Evolutionary conservation across 2,329 filamentous ascomycete species (phyloP), one percentile per base, ranked within the genome.

Genomic region (Hypomyces perniciosus): DNA sequence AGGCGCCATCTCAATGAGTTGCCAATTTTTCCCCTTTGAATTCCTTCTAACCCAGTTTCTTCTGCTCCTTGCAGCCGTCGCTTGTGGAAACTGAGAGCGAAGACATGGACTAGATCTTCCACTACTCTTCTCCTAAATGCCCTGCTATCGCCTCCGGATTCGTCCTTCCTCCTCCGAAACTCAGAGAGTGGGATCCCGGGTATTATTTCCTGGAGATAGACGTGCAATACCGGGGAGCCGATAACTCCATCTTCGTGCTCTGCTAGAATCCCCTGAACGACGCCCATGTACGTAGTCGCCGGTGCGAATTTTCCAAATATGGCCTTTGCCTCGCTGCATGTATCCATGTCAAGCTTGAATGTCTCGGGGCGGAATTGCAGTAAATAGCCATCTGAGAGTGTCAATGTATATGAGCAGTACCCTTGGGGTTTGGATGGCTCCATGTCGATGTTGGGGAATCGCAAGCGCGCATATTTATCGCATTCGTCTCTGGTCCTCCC

Each of bases 391-490:
- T 62, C 54, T 8, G 68, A 68, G 12, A 75, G 62, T 27, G 66
- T 61, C 6, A 79, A 54, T 0, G 77, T 79, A 56, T 78, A 72
- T 2, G 76, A 79, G 55, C 77, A 80, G 54, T 75, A 77, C 13
- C 76, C 77, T 55, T 79, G 77, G 5, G 65, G 65, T 6, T 65
- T 57, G 6, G 65, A 64, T 3, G 70, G 64, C 4, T 57, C 54
- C 28, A 72, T 59, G 3, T 57, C 46, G n/a, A 52, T 46, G 5
- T 53, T 54, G 0, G 68, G 64, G 44, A 70, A 74, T 0, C 55
- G 57, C 12, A 59, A 47, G 37, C 50, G 53, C 10, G 67, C 63
- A 44, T 72, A 69, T 3, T 56, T 54, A 47, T 72, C 52, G 30
- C 61, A 62, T 26, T 37, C 37, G 20, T 40, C 39, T 51, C 35